phyloP scores from a whole-genome alignment of 2,329 filamentous ascomycete species.

The Neoscytalidium dimidiatum region DNA sequence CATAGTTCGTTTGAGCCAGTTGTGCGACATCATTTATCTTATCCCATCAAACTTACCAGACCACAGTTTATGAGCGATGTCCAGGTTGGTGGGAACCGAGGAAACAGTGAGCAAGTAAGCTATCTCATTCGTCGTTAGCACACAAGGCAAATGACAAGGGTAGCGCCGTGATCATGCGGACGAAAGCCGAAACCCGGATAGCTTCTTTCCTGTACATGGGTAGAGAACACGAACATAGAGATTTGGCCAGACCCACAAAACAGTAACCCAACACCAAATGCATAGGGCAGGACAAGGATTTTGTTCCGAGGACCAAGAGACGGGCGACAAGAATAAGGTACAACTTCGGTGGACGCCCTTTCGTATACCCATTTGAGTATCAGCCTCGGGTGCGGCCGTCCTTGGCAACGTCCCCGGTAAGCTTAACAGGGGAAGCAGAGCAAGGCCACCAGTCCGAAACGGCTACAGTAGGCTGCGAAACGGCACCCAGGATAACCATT shows the following conservation, averaged over 20 bases:
- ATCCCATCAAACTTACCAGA: background rate
- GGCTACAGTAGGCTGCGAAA: background rate
- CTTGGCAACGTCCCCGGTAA: slow-evolving; percentile 1
- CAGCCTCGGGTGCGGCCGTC: slow-evolving; percentile 10
- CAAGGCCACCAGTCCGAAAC: background rate
- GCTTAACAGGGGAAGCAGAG: background rate
- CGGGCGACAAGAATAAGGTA: background rate
- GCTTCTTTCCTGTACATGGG: background rate
- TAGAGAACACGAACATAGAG: background rate
- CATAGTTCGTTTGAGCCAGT: background rate
- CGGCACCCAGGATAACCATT: background rate
- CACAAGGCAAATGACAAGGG: background rate
- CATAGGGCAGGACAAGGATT: background rate
- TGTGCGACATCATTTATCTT: background rate
- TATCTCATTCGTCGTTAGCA: background rate
- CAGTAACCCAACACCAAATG: background rate
- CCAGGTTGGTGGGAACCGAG: background rate
- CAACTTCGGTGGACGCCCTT: background rate
- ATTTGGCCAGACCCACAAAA: background rate
- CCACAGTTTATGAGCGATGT: background rate
- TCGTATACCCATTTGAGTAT: background rate
- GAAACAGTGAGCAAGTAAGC: background rate
- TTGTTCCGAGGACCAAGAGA: background rate
- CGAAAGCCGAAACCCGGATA: background rate
- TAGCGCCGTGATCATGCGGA: background rate